Base-by-base conservation (phyloP, 1,284 basidiomycete species). In the Vanrija pseudolonga region DNA sequence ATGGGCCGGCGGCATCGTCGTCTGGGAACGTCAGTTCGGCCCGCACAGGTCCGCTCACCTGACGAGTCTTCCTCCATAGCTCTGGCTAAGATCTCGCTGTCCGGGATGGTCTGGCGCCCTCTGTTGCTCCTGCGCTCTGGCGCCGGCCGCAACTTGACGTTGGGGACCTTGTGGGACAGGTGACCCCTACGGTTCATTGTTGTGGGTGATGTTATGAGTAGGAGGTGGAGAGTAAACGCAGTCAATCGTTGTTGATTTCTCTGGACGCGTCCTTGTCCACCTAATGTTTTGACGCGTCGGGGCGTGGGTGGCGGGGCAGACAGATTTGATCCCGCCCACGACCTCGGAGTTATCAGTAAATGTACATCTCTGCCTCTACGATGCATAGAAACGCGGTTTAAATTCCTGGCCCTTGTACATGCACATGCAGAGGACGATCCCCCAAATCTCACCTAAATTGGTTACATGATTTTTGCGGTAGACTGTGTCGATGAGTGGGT, bases 111-210 rank as follows among this genome's bases (percentile, higher is more conserved):
- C 23, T 32, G 43, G 1, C 39, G 51, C 38, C 18, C 32, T 2
- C 32, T 60, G 42, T 51, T 50, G 28, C 51, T 50, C 19, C 47
- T 32, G 18, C 47, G 32, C 2, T 32, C 32, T 32, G 65, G 68
- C 15, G 63, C 68, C 2, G 73, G 73, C 2, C 73, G 69, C 14
- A 74, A 58, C 56, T 73, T 76, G 55, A 74, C 73, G 54, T 72
- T 70, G 4, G 71, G 67, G 3, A 76, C 59, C 55, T 73, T 74
- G 54, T 50, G 56, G 3, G 70, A 73, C 18, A 73, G 46, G 57
- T 76, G 71, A 7, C 68, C 68, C n/a, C 71, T 55, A 41, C 71
- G 59, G 53, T 71, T 70, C 65, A 71, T 68, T 32, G 38, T 24
- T 26, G 32, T 24, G 36, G 40, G 12, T 46, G 26, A n/a, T 20